Evolutionary conservation across 805 yeast genomes (phyloP).

Genomic region (Candida taoyuanica): DNA sequence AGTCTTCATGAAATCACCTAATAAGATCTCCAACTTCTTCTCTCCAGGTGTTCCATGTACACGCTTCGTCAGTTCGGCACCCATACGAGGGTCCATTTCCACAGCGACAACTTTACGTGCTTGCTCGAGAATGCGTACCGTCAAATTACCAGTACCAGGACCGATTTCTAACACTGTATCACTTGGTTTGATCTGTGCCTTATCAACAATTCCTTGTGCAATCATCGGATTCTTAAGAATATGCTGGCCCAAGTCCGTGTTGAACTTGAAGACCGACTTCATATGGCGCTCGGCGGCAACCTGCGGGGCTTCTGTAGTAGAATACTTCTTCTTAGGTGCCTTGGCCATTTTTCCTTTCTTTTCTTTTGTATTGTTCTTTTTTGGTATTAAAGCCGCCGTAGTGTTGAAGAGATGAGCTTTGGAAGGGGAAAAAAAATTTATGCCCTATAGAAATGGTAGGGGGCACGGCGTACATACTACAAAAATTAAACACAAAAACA

Average conservation of each 20-base stretch:
- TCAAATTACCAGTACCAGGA: conserved; percentile 98
- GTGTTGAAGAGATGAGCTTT: neutral
- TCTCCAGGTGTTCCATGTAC: conserved; percentile 96
- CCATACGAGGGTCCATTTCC: conserved; percentile 99
- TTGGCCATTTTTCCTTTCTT: conserved; percentile 18
- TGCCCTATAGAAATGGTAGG: too few relatives aligned
- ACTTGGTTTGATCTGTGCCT: conserved; percentile 87
- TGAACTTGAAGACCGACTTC: conserved; percentile 89
- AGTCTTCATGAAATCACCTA: conserved; percentile 95
- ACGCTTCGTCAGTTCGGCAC: conserved; percentile 95
- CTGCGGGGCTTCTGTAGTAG: conserved; percentile 46
- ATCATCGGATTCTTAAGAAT: conserved; percentile 92
- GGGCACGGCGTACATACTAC: too few relatives aligned
- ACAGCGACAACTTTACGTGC: conserved; percentile 94
- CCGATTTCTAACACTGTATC: conserved; percentile 95
- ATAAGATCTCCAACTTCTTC: conserved; percentile 82
- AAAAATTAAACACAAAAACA: too few relatives aligned
- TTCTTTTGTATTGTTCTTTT: too few relatives aligned
- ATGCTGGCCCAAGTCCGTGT: conserved; percentile 96
- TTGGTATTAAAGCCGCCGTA: too few relatives aligned
- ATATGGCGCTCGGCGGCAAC: conserved; percentile 67
- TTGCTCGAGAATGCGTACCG: conserved; percentile 86
- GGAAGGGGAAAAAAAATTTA: too few relatives aligned
- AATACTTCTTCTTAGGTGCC: conserved; percentile 51
- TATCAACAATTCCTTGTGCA: conserved; percentile 97